These are phyloP conservation scores for Paxillus ammoniavirescens DNA, from an alignment of 768 basidiomycete genomes.

Conservation along the genomic window DNA sequence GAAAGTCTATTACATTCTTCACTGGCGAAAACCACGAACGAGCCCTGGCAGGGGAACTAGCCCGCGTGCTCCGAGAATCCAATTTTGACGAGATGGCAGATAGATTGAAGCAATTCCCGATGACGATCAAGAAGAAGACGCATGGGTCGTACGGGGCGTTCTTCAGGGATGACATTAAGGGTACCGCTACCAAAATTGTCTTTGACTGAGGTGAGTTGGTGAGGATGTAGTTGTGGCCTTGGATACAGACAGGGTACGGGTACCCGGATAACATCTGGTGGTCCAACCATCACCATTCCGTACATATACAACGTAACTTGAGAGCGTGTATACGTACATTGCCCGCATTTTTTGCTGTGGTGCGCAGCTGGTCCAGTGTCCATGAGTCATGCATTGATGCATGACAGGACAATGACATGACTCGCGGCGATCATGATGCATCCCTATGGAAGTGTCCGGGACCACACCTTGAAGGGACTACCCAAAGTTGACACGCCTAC, in stretches of 20 bases:
- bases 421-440: too few relatives aligned
- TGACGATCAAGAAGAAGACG: constrained; percentile 96
- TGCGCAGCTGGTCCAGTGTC: too few relatives aligned
- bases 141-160: constrained; percentile 90
- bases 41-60: constrained; percentile 88
- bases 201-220: constrained; percentile 43
- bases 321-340: too few relatives aligned
- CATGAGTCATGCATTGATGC: too few relatives aligned
- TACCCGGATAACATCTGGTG: neutral
- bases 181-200: constrained; percentile 74
- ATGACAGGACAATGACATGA: too few relatives aligned
- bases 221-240: neutral
- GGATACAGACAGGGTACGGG: neutral
- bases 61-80: constrained; percentile 84
- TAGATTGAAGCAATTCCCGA: constrained; percentile 79
- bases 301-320: too few relatives aligned
- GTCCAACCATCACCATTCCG: too few relatives aligned
- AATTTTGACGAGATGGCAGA: constrained; percentile 71
- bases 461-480: too few relatives aligned
- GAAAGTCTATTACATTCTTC: constrained; percentile 95
- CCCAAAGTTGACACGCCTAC: too few relatives aligned
- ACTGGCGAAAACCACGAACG: constrained; percentile 88
- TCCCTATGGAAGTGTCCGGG: too few relatives aligned
- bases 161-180: constrained; percentile 60
- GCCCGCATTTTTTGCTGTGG: too few relatives aligned